Evolutionary conservation across 768 basidiomycete species (phyloP).

Genomic region (Leccinellum albellum): DNA sequence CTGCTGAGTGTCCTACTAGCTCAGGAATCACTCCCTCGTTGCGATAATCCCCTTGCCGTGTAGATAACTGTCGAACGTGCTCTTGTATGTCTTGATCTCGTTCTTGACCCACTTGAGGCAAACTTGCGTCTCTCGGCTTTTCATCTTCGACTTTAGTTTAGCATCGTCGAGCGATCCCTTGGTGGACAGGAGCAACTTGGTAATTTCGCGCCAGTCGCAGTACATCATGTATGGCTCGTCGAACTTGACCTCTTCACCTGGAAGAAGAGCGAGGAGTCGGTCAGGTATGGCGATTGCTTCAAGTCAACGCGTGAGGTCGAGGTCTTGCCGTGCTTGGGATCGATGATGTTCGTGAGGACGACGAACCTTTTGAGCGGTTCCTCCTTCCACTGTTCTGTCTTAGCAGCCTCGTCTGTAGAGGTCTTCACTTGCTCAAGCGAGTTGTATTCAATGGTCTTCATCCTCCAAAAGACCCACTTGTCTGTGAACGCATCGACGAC

Average conservation of each 20-base stretch:
- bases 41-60: slow-evolving; percentile 84
- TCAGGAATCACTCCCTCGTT: slow-evolving; percentile 74
- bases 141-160: slow-evolving; percentile 61
- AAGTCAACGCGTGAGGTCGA: slow-evolving; percentile 17
- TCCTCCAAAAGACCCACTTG: slow-evolving; percentile 90
- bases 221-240: slow-evolving; percentile 99
- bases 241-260: slow-evolving; percentile 99
- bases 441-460: slow-evolving; percentile 49
- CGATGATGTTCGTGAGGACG: slow-evolving; percentile 68
- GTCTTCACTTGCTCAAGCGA: slow-evolving; percentile 62
- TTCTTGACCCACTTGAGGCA: slow-evolving; percentile 83
- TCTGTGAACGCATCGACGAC: slow-evolving; percentile 76
- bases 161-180: slow-evolving; percentile 30
- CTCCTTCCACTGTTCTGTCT: slow-evolving; percentile 74
- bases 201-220: slow-evolving; percentile 94
- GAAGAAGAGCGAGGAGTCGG: slow-evolving; percentile 93
- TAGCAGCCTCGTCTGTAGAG: slow-evolving; percentile 67
- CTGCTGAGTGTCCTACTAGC: slow-evolving; percentile 55
- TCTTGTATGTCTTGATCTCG: slow-evolving; percentile 62
- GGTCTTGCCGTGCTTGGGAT: slow-evolving; percentile 36
- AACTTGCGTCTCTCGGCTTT: slow-evolving; percentile 68
- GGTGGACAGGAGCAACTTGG: slow-evolving; percentile 60
- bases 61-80: slow-evolving; percentile 56
- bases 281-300: slow-evolving; percentile 58
- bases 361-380: slow-evolving; percentile 92